Evolutionary conservation across 768 basidiomycete genomes (phyloP), one percentile per base, ranked within the genome.

Genomic region (Pisolithus microcarpus): DNA sequence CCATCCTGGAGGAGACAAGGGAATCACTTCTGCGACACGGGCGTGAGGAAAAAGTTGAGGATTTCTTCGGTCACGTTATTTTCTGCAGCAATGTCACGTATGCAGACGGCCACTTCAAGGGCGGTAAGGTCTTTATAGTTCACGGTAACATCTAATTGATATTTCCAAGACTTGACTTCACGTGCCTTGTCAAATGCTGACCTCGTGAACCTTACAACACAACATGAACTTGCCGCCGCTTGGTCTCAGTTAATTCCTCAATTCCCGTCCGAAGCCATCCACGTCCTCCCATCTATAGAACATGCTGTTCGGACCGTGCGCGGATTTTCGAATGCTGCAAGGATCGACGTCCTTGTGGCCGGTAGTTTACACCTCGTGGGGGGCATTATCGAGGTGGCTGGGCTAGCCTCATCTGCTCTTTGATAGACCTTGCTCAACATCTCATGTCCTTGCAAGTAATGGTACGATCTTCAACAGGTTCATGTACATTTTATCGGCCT

Each of bases 21-120:
- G 61, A 62, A 4, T 82, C 76, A 47, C 72, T 88, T 11, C 56
- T 70, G 52, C 50, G 65, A 18, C 66, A 76, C 34, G 58, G 66
- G 13, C 63, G 65, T n/a, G 57, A 67, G 0, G 75, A 75, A 48
- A 61, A 67, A 15, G 55, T 71, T 1, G 65, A 61, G 13, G 55
- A 55, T 8, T 84, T 91, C 60, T 96, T 96, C 57, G 79, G 91
- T 61, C 79, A 84, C 46, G 88, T 94, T 51, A 80, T 98, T 43
- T 98, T 99, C 68, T 98, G 94, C 69, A 84, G 92, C 44, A 99
- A 98, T 65, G 87, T 96, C 30, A 99, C 96, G 0, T 99, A 95
- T 61, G 76, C 80, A 1, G 84, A 90, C 55, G 96, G 96, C 0
- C 74, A 76, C 30, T 97, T 82, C 64, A 98, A 97, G 72, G 87